Conservation (phyloP, 2,329 filamentous ascomycete genomes). For the Ramichloridium luteum region DNA sequence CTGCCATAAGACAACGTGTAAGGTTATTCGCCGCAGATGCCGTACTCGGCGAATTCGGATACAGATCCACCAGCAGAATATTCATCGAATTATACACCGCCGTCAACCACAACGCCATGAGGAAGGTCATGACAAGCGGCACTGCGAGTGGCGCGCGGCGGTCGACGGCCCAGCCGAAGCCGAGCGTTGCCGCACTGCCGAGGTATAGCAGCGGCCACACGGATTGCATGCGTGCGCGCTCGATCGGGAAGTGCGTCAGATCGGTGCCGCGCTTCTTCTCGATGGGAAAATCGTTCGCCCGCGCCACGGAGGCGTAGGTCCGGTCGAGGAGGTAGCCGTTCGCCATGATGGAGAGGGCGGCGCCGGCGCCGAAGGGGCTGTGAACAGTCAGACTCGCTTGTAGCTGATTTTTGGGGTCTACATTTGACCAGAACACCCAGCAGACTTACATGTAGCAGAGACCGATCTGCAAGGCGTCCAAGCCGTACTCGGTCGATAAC, state of each 20-base stretch:
- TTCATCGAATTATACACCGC: constrained; percentile 43
- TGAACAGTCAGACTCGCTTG: constrained; percentile 26
- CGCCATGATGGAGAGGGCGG: constrained; percentile 24
- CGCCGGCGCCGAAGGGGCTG: constrained; percentile 26
- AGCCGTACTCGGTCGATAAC: constrained; percentile 26
- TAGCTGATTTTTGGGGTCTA: no score
- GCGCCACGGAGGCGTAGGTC: constrained; percentile 59
- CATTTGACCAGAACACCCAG: no score
- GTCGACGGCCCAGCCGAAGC: constrained; percentile 32
- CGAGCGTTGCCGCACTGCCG: constrained; percentile 21
- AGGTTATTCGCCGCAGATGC: constrained; percentile 29
- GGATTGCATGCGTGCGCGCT: constrained; percentile 30
- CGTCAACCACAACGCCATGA: constrained; percentile 45
- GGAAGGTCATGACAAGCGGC: constrained; percentile 36
- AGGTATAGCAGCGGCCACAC: constrained; percentile 25
- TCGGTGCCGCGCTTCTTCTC: constrained; percentile 45
- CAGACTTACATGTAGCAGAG: constrained; percentile 10
- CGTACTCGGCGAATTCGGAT: constrained; percentile 28
- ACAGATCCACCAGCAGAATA: constrained; percentile 32
- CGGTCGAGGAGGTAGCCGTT: constrained; percentile 51
- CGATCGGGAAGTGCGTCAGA: constrained; percentile 39
- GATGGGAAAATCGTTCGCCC: constrained; percentile 47
- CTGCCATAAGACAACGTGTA: constrained; percentile 26
- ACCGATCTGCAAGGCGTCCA: constrained; percentile 18
- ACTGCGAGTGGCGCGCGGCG: constrained; percentile 27